Evolutionary conservation across 495 filamentous ascomycete genomes (phyloP), one percentile per base, ranked within the genome.

Genomic region (Terfezia claveryi): DNA sequence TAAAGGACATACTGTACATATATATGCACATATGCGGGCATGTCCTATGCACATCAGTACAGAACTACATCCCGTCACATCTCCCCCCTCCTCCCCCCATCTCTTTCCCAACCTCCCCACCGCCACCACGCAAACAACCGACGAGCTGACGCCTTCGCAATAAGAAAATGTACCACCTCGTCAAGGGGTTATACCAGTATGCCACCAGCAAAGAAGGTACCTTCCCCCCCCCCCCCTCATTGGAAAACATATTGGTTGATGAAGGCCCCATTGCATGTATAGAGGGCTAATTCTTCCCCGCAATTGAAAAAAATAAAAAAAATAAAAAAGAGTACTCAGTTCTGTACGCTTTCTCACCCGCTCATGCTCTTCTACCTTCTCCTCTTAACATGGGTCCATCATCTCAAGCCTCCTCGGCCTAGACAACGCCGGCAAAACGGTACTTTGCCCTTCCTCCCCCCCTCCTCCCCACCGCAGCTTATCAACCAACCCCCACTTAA

Each of bases 401-500:
- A 20, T 52, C 59, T 10, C 10, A 12, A 65, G 63, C 57, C 83
- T 98, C 52, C 83, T 96, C 59, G 91, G 91, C 53, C 82, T 98
- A 66, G 91, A 98, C 71, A 95, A 95, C 64, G 91, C 91, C 53
- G 91, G 91, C 68, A 98, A 98, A 73, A 96, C 91, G 7, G 63
- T 65, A 54, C 23, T 23, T 16, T 50, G 20, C 41, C 7, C 10
- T 8, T 23, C 8, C 16, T 20, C 12, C 27, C 23, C 16, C 37
- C 2, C n/a, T 46, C 37, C n/a, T n/a, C n/a, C n/a, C n/a, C 38
- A 11, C 7, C 49, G 32, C 36, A 17, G 9, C 20, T 20, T 1
- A 20, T 20, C 20, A 20, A n/a, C n/a, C n/a, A n/a, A n/a, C n/a
- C n/a, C 20, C 20, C 20, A 20, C 20, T 2, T 20, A 20, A 20